Percentiles rank a stretch among this genome's conserved stretches.
Evolutionary conservation across 2,329 filamentous ascomycete species (phyloP).

Genomic region (Orbilia blumenaviensis): DNA sequence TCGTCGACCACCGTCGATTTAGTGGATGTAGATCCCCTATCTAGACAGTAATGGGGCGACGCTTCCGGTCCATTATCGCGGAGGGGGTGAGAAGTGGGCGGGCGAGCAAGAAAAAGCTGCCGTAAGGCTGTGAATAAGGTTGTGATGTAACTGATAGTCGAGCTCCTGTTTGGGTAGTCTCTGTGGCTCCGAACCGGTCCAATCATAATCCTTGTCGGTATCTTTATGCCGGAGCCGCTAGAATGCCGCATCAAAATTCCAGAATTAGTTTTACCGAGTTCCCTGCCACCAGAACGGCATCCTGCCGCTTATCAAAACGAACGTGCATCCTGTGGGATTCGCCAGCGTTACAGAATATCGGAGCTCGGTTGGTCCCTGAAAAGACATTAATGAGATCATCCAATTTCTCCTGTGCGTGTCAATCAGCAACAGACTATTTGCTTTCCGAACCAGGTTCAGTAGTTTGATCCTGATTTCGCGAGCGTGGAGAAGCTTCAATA

Average conservation of each 20-base stretch:
- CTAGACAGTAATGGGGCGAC: conserved; percentile 25
- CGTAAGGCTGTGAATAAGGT: conserved; percentile 52
- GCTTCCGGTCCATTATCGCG: conserved; percentile 53
- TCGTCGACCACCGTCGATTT: conserved; percentile 28
- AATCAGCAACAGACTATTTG: conserved; percentile 50
- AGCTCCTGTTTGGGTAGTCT: conserved; percentile 49
- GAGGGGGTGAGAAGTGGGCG: conserved; percentile 23
- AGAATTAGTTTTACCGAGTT: conserved; percentile 10
- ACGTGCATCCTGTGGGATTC: conserved; percentile 29
- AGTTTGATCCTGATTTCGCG: conserved; percentile 34
- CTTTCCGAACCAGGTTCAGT: conserved; percentile 32
- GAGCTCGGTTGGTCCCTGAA: conserved; percentile 12
- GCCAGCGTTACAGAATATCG: conserved; percentile 19
- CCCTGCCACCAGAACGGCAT: conserved; percentile 10
- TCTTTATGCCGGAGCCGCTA: conserved; percentile 34
- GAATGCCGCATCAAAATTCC: conserved; percentile 52
- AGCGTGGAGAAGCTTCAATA: conserved; percentile 57
- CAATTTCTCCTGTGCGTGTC: conserved; percentile 42
- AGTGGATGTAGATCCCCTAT: conserved; percentile 51
- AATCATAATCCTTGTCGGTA: conserved; percentile 35
- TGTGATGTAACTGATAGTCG: conserved; percentile 54
- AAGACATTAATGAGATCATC: conserved; percentile 1
- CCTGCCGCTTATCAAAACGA: conserved; percentile 7
- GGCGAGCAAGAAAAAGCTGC: conserved; percentile 37
- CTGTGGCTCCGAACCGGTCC: conserved; percentile 17